Percentiles rank a stretch among this genome's conserved stretches.
These are phyloP conservation scores for Cutaneotrichosporon sp. DNA, from an alignment of 1,284 basidiomycete species.

Conservation along the genomic window DNA sequence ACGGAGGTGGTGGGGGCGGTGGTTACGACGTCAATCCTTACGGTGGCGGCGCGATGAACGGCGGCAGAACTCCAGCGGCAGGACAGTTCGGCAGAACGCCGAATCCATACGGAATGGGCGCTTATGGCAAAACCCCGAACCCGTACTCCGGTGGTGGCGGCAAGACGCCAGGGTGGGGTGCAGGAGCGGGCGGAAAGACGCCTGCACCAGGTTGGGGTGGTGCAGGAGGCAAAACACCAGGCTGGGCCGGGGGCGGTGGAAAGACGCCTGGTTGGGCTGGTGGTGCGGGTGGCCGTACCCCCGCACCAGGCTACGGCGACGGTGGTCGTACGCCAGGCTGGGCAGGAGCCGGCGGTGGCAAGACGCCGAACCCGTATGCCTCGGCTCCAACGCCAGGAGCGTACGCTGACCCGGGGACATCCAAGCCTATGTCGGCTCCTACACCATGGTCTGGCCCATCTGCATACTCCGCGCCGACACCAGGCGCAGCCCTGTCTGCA, in stretches of 20 bases:
- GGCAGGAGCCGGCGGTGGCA: conserved; percentile 20
- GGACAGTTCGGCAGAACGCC: conserved; percentile 59
- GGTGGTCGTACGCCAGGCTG: conserved; percentile 48
- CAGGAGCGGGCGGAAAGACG: conserved; percentile 53
- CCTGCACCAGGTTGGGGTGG: conserved; percentile 52
- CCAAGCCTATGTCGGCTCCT: conserved; percentile 45
- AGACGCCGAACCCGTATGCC: conserved; percentile 60
- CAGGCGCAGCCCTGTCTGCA: conserved; percentile 40
- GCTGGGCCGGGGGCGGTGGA: conserved; percentile 52
- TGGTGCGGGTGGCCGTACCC: conserved; percentile 30
- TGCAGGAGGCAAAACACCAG: conserved; percentile 54
- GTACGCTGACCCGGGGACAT: conserved; percentile 33
- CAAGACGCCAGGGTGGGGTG: conserved; percentile 50
- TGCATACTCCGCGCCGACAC: conserved; percentile 39
- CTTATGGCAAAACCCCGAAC: conserved; percentile 59
- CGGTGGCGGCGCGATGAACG: conserved; percentile 17
- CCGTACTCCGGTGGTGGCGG: conserved; percentile 58
- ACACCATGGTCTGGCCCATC: conserved; percentile 51
- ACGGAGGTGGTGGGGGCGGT: conserved; percentile 21
- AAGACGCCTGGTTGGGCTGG: conserved; percentile 34
- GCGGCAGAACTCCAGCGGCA: conserved; percentile 37
- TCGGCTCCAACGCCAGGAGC: conserved; percentile 38
- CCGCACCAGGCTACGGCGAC: conserved; percentile 26
- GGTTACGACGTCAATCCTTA: conserved; percentile 42
- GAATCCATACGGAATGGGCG: conserved; percentile 59